These are phyloP conservation scores for Rubus idaeus DNA, from an alignment of 306 rosid species.

Conservation along the genomic window DNA sequence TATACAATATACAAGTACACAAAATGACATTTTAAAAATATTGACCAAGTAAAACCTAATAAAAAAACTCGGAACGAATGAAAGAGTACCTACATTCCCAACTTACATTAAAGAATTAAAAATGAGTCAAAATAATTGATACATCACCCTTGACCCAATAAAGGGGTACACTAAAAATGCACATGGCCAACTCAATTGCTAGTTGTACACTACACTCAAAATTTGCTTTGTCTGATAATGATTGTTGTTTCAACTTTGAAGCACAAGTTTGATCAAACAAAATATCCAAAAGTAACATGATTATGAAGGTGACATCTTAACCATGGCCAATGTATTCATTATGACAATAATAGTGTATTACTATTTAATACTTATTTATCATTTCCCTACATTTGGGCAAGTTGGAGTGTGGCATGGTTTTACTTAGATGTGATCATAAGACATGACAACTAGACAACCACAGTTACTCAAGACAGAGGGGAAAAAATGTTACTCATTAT, in stretches of 20 bases:
- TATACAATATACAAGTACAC: no score
- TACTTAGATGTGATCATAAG: background rate
- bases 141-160: no score
- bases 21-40: background rate
- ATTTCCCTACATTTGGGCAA: background rate
- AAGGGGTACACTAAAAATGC: background rate
- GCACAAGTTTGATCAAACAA: background rate
- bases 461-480: background rate
- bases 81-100: no score
- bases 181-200: background rate
- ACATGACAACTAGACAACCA: background rate
- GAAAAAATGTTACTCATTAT: background rate
- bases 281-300: background rate
- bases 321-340: background rate
- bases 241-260: background rate
- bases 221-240: background rate
- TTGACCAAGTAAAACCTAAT: background rate
- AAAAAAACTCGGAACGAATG: no score
- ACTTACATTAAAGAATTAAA: no score
- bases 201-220: background rate
- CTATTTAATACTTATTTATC: no score
- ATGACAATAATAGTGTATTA: background rate
- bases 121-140: no score
- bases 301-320: slow-evolving; percentile 4
- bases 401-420: background rate